Percentiles rank a stretch among this genome's conserved stretches.
phyloP scores from a whole-genome alignment of 306 rosid species.

The Vigna reflexopilosa region DNA sequence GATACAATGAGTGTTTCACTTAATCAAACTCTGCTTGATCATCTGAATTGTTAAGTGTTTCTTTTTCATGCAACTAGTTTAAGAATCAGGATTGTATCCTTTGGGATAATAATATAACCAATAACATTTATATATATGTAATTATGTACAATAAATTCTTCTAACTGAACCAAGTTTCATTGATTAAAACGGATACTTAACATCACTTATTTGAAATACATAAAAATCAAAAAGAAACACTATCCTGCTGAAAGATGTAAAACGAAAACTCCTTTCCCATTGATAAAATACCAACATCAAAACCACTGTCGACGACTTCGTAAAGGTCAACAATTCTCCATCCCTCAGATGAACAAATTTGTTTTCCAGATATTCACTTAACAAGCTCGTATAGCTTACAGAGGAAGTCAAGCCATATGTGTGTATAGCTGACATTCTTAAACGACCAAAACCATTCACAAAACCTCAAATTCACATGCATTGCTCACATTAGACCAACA shows the following conservation, averaged over 20 bases:
- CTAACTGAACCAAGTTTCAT: constrained; percentile 11
- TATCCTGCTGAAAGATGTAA: constrained; percentile 28
- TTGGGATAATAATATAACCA: constrained; percentile 10
- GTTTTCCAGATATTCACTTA: constrained; percentile 11
- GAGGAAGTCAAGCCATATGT: neutral
- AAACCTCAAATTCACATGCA: constrained; percentile 29
- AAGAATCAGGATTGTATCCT: constrained; percentile 1
- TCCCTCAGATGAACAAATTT: constrained; percentile 26
- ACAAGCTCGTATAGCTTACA: constrained; percentile 32
- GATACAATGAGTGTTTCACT: neutral
- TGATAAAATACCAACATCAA: constrained; percentile 5
- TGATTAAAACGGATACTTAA: neutral
- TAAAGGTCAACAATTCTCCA: neutral
- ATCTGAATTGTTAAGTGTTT: neutral
- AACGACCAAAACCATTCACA: constrained; percentile 32
- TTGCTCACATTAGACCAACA: constrained; percentile 33
- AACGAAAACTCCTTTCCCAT: neutral
- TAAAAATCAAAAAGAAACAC: constrained; percentile 19
- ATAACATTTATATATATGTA: neutral
- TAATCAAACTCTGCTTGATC: constrained; percentile 28
- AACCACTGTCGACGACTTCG: constrained; percentile 7
- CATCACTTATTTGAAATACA: constrained; percentile 30
- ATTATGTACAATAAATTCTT: neutral
- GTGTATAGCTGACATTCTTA: neutral
- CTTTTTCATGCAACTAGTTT: neutral